Evolutionary conservation across 1,284 basidiomycete species (phyloP).

Genomic region (Naganishia cerealis): DNA sequence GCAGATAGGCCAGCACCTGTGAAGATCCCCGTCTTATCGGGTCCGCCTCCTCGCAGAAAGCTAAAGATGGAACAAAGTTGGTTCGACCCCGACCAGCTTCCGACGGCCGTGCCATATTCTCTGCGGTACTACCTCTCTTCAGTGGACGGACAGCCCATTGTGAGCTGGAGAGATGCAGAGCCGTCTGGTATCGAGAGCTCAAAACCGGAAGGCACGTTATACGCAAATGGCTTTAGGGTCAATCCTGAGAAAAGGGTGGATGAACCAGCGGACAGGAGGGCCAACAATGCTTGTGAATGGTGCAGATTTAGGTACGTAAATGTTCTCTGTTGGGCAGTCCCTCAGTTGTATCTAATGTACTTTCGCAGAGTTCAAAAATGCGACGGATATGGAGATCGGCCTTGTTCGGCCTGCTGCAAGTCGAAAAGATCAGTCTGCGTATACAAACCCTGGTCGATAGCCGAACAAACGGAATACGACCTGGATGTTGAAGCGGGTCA

Average conservation of each 20-base stretch:
- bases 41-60: conserved; percentile 10
- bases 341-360: not conserved
- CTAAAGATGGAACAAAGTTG: conserved; percentile 20
- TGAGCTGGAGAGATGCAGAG: conserved; percentile 23
- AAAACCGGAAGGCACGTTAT: conserved; percentile 12
- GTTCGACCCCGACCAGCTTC: conserved; percentile 16
- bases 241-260: conserved; percentile 9
- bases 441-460: conserved; percentile 24
- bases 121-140: conserved; percentile 12
- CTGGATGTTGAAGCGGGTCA: conserved; percentile 17
- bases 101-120: conserved; percentile 8
- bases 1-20: not conserved
- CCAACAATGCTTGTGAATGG: conserved; percentile 22
- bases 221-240: conserved; percentile 13
- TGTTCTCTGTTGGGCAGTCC: too few relatives aligned
- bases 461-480: conserved; percentile 10
- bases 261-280: conserved; percentile 24
- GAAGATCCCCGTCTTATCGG: not conserved
- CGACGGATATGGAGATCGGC: conserved; percentile 25
- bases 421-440: conserved; percentile 12
- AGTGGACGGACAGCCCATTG: conserved; percentile 16
- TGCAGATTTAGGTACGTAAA: conserved; percentile 14
- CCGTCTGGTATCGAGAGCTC: conserved; percentile 2
- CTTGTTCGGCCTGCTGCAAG: conserved; percentile 11
- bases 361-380: conserved; percentile 14